These are phyloP conservation scores for Globisporangium yorkense DNA, from an alignment of 352 stramenopile genomes.

Conservation along the genomic window DNA sequence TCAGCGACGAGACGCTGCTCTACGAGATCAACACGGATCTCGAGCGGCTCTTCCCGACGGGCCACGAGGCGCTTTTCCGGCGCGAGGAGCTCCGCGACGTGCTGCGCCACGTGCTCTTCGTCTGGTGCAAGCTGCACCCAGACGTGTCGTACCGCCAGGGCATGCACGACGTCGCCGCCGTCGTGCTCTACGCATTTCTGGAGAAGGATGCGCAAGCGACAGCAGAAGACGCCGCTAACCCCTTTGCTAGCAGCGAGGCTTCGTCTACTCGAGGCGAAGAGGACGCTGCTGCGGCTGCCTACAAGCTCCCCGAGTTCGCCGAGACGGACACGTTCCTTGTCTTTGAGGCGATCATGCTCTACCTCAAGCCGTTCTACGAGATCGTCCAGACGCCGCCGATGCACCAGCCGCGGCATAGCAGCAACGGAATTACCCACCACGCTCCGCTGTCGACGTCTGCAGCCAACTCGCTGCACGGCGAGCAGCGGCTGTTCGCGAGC, in stretches of 20 bases:
- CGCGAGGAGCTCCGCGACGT: constrained; percentile 54
- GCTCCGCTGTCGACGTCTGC: not conserved
- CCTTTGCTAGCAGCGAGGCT: constrained; percentile 10
- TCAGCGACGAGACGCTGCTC: constrained; percentile 59
- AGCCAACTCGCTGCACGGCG: constrained; percentile 12
- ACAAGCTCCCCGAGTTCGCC: constrained; percentile 28
- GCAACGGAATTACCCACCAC: not conserved
- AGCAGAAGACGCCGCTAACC: constrained; percentile 4
- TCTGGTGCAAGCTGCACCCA: constrained; percentile 77
- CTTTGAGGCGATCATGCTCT: constrained; percentile 75
- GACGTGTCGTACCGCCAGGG: constrained; percentile 81
- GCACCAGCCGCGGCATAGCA: too few relatives aligned
- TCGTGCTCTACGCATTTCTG: constrained; percentile 72
- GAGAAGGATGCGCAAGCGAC: constrained; percentile 4
- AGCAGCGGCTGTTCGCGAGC: constrained; percentile 22
- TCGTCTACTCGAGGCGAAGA: not conserved
- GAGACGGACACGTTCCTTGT: constrained; percentile 69
- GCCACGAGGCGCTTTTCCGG: constrained; percentile 76
- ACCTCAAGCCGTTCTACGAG: constrained; percentile 74
- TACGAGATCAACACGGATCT: constrained; percentile 83
- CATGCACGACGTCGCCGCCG: constrained; percentile 79
- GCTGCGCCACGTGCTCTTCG: constrained; percentile 72
- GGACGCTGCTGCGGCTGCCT: not conserved
- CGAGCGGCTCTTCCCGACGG: constrained; percentile 62
- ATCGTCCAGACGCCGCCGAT: constrained; percentile 36